Evolutionary conservation across 2,329 filamentous ascomycete species (phyloP).

Genomic region (Neofusicoccum sp.): DNA sequence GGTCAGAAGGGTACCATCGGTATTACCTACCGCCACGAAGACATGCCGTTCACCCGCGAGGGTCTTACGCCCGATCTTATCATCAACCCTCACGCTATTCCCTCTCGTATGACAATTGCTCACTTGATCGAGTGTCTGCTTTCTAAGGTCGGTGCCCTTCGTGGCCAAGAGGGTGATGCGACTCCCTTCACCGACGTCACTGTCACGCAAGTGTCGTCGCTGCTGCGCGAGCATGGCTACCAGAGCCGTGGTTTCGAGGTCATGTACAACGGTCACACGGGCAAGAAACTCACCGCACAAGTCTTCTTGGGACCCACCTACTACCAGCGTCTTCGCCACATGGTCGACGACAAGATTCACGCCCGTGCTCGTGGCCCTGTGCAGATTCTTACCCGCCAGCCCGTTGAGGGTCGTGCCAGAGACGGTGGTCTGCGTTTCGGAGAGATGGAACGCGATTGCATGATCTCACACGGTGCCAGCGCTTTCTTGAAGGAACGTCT

Average conservation of each 20-base stretch:
- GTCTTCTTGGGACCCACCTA: constrained; percentile 98
- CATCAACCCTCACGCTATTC: constrained; percentile 99
- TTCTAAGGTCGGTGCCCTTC: constrained; percentile 90
- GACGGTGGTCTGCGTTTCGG: constrained; percentile 98
- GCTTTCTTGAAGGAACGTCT: constrained; percentile 96
- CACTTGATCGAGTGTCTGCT: constrained; percentile 99
- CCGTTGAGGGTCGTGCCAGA: constrained; percentile 95
- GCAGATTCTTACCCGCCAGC: constrained; percentile 95
- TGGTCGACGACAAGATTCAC: constrained; percentile 99
- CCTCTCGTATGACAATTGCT: constrained; percentile 99
- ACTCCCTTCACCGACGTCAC: constrained; percentile 98
- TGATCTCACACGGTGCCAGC: constrained; percentile 99
- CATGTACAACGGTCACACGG: constrained; percentile 98
- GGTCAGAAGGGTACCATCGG: constrained; percentile 99
- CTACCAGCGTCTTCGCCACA: constrained; percentile 96
- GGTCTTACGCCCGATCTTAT: constrained; percentile 93
- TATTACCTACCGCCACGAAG: constrained; percentile 95
- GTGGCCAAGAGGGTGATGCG: constrained; percentile 93
- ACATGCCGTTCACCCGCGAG: constrained; percentile 96
- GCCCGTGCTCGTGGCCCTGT: constrained; percentile 95
- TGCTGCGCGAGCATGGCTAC: constrained; percentile 86
- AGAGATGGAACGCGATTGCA: constrained; percentile 99
- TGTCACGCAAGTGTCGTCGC: constrained; percentile 84
- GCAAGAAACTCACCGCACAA: constrained; percentile 87
- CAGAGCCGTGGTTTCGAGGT: constrained; percentile 96